Percentiles rank a stretch among this genome's conserved stretches.
Evolutionary conservation across 2,329 filamentous ascomycete genomes (phyloP).

Genomic region (Aspergillus sojae): DNA sequence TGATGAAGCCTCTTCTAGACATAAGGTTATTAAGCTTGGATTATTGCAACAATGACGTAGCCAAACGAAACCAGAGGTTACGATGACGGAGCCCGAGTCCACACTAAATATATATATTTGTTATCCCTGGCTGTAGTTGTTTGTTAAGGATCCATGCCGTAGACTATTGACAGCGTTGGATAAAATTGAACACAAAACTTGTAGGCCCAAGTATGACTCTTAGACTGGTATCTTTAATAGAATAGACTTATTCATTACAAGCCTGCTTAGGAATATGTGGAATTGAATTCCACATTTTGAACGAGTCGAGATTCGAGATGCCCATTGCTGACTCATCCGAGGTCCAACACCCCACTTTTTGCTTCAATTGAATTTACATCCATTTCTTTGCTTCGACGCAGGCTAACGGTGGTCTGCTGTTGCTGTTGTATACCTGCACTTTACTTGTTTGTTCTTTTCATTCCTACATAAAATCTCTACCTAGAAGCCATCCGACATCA

Average conservation of each 20-base stretch:
- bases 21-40: not conserved
- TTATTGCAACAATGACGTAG: not conserved
- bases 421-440: not conserved
- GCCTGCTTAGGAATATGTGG: not conserved
- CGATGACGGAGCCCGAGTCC: too few relatives aligned
- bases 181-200: too few relatives aligned
- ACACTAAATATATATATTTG: too few relatives aligned
- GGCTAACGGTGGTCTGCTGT: not conserved
- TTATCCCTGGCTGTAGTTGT: too few relatives aligned
- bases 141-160: too few relatives aligned
- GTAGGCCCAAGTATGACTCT: not conserved
- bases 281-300: not conserved
- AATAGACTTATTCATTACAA: not conserved
- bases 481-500: constrained; percentile 8
- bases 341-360: not conserved
- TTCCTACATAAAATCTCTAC: not conserved
- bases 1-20: not conserved
- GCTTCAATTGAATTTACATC: not conserved
- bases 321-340: not conserved
- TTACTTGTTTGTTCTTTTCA: not conserved
- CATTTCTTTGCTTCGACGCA: not conserved
- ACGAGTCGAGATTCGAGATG: not conserved
- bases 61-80: too few relatives aligned
- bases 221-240: not conserved
- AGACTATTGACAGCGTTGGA: too few relatives aligned